A percentile compares a stretch with the other conserved stretches of the same genome.
Conservation (phyloP, 2,329 filamentous ascomycete genomes). For the Gliomastix tumulicola region DNA sequence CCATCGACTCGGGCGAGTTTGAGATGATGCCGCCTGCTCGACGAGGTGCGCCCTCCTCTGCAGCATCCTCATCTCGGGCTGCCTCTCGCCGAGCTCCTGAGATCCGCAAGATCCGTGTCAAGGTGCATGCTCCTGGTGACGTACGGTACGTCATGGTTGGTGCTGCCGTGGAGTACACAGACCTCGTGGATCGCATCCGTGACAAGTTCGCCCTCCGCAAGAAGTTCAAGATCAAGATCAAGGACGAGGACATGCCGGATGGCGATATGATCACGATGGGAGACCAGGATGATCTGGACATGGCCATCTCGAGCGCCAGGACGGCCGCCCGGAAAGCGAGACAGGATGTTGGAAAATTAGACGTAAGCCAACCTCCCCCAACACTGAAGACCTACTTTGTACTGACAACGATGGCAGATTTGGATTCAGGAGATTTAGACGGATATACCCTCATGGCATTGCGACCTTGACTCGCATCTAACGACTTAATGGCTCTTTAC, state of each 20-base stretch:
- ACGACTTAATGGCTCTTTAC: too few relatives aligned
- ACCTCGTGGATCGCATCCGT: conserved; percentile 71
- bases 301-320: conserved; percentile 68
- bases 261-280: conserved; percentile 96
- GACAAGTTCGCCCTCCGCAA: conserved; percentile 78
- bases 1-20: conserved; percentile 70
- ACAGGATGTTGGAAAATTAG: conserved; percentile 85
- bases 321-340: conserved; percentile 64
- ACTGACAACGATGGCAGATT: too few relatives aligned
- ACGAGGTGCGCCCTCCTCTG: conserved; percentile 30
- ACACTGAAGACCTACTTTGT: too few relatives aligned
- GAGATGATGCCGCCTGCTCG: conserved; percentile 63
- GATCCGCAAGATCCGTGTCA: conserved; percentile 76
- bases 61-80: conserved; percentile 42
- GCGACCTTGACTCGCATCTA: too few relatives aligned
- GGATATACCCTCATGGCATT: conserved; percentile 21
- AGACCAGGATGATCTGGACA: conserved; percentile 91
- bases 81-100: conserved; percentile 56
- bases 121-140: conserved; percentile 83
- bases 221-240: conserved; percentile 83
- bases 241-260: conserved; percentile 67
- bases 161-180: conserved; percentile 63
- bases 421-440: conserved; percentile 36
- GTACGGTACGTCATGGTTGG: conserved; percentile 88
- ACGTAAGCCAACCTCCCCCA: too few relatives aligned